These are phyloP conservation scores for Cordyceps cicadae DNA, from an alignment of 2,329 filamentous ascomycete genomes.

Conservation along the genomic window DNA sequence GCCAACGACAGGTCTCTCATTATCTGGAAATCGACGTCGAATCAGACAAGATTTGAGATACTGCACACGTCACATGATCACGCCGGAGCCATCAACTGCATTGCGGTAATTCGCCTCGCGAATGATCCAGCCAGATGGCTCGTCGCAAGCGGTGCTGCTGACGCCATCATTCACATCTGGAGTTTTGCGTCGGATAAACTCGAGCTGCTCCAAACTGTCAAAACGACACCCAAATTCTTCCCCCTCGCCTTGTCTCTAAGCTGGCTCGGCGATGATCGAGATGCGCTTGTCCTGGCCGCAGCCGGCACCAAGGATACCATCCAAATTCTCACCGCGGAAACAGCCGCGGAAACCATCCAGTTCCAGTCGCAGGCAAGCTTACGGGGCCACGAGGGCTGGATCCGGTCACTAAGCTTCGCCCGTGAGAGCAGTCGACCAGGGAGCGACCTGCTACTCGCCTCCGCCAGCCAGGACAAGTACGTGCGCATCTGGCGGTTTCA, in stretches of 20 bases:
- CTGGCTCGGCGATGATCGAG: slow-evolving; percentile 42
- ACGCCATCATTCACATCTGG: slow-evolving; percentile 69
- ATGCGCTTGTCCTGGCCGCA: slow-evolving; percentile 64
- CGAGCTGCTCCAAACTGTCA: slow-evolving; percentile 60
- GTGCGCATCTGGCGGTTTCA: slow-evolving; percentile 87
- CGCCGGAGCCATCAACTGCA: slow-evolving; percentile 65
- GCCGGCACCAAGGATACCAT: slow-evolving; percentile 77
- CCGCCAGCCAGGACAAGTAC: slow-evolving; percentile 96
- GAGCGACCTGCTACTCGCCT: slow-evolving; percentile 74
- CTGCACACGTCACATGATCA: slow-evolving; percentile 55
- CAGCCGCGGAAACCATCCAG: slow-evolving; percentile 28
- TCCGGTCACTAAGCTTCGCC: slow-evolving; percentile 75
- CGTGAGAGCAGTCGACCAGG: slow-evolving; percentile 45
- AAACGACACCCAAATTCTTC: slow-evolving; percentile 69
- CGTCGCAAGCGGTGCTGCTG: slow-evolving; percentile 74
- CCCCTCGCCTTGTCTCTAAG: slow-evolving; percentile 68
- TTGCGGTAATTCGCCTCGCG: slow-evolving; percentile 35
- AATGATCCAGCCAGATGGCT: slow-evolving; percentile 28
- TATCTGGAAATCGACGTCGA: slow-evolving; percentile 50
- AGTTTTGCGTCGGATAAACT: slow-evolving; percentile 42
- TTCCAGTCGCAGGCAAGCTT: slow-evolving; percentile 72
- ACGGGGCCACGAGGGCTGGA: slow-evolving; percentile 89
- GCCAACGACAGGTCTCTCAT: slow-evolving; percentile 71
- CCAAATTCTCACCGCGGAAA: slow-evolving; percentile 63
- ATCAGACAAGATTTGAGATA: slow-evolving; percentile 26